Evolutionary conservation across 2,329 filamentous ascomycete genomes (phyloP), one percentile per base, ranked within the genome.

Genomic region (Parafenestella ontariensis): DNA sequence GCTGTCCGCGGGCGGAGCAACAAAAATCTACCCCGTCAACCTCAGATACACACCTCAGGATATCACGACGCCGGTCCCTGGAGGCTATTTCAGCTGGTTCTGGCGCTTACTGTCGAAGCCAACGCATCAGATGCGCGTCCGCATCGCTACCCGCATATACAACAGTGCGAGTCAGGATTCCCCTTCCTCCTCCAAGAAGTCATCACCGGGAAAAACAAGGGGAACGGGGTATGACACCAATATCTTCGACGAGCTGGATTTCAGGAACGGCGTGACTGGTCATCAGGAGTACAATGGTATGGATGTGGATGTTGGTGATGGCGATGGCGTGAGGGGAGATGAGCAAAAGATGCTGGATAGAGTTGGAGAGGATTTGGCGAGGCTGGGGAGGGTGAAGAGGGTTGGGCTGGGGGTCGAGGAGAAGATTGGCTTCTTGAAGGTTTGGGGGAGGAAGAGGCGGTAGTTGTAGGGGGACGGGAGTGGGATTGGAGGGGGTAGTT

Each of bases 1-100:
- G 1, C 80, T 95, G 2, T 84, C 87, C 15, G 85, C 86, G 0
- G 86, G 88, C 0, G 74, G 85, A 5, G 81, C 84, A 49, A 88
- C 88, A 8, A 89, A 88, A 70, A 91, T 99, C 63, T 98, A 96
- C 78, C 93, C 95, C 1, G 84, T 99, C 56, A 96, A 89, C 74
- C 81, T 99, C 59, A 87, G 93, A 47, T 99, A 98, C 75, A 90
- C 91, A 0, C 90, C 94, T 0, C 84, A 89, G 4, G 93, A 98
- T 72, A 88, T 98, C 54, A 96, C 94, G 0, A 97, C 95, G 0
- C 94, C 95, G 0, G 80, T 99, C 0, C 93, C 95, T 0, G 87
- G 89, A 11, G 83, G 83, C 24, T 92, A 90, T 75, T 46, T 84
- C 5, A 78, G 79, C 1, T 97, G 97, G 73, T 71, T 97, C 8